These are phyloP conservation scores for Oidiodendron maius DNA, from an alignment of 495 filamentous ascomycete genomes.

Conservation along the genomic window DNA sequence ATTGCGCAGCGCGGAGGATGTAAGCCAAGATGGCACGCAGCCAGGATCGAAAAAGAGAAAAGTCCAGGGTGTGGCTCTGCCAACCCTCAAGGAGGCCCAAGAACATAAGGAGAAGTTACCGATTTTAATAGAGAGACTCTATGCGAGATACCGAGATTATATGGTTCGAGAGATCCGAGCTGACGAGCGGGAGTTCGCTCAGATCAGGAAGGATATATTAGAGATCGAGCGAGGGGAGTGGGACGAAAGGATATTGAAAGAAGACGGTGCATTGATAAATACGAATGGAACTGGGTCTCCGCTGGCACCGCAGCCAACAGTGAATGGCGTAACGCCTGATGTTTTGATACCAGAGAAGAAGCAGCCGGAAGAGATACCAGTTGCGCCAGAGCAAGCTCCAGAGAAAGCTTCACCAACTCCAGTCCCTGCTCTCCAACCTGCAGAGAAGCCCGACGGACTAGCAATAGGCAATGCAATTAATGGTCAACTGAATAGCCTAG, in stretches of 20 bases:
- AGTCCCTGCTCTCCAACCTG: not conserved
- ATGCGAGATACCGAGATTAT: slow-evolving; percentile 64
- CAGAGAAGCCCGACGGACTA: slow-evolving; percentile 12
- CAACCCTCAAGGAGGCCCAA: slow-evolving; percentile 56
- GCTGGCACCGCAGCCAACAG: slow-evolving; percentile 11
- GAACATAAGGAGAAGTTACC: slow-evolving; percentile 62
- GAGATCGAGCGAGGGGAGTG: slow-evolving; percentile 57
- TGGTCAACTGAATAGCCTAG: slow-evolving; percentile 3
- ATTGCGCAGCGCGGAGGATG: slow-evolving; percentile 33
- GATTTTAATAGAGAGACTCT: slow-evolving; percentile 62
- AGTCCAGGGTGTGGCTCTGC: slow-evolving; percentile 56
- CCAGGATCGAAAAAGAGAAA: slow-evolving; percentile 62
- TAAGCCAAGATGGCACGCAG: slow-evolving; percentile 25
- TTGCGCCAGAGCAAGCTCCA: not conserved
- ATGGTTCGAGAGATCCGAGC: slow-evolving; percentile 63
- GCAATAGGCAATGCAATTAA: slow-evolving; percentile 16
- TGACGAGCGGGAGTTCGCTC: slow-evolving; percentile 63
- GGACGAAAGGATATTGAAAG: slow-evolving; percentile 33
- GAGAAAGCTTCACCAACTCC: slow-evolving; percentile 23
- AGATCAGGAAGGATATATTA: slow-evolving; percentile 59
- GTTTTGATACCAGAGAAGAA: not conserved
- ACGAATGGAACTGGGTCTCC: slow-evolving; percentile 14
- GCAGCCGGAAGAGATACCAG: slow-evolving; percentile 18
- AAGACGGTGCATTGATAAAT: slow-evolving; percentile 14
- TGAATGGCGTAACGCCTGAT: not conserved